Percentiles rank a stretch among this genome's conserved stretches.
These are phyloP conservation scores for Echeveria elegans DNA, from an alignment of 164 flowering plant genomes.

Conservation along the genomic window DNA sequence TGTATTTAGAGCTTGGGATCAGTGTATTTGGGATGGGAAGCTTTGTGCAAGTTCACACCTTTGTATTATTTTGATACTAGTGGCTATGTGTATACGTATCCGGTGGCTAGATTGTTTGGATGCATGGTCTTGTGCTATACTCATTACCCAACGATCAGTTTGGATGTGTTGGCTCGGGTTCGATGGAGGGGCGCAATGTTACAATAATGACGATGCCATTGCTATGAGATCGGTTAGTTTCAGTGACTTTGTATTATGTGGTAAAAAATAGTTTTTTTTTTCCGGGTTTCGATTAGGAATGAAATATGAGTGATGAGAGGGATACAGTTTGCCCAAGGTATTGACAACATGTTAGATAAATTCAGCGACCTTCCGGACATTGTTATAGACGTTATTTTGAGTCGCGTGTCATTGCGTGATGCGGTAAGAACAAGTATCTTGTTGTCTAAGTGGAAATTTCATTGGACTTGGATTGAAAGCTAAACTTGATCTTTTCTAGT, in stretches of 20 bases:
- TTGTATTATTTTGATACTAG: slow-evolving; percentile 71
- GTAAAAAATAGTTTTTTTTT: too few relatives aligned
- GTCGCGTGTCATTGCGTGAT: not conserved
- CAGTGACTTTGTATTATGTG: too few relatives aligned
- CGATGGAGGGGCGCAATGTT: slow-evolving; percentile 47
- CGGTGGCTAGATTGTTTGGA: slow-evolving; percentile 84
- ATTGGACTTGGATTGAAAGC: not conserved
- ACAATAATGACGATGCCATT: too few relatives aligned
- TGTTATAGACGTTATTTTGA: not conserved
- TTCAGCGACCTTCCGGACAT: not conserved
- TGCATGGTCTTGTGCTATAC: too few relatives aligned
- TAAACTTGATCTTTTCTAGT: too few relatives aligned
- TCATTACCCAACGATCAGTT: too few relatives aligned
- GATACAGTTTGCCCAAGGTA: not conserved
- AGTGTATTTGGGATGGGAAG: slow-evolving; percentile 81
- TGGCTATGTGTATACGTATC: slow-evolving; percentile 96
- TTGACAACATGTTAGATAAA: not conserved
- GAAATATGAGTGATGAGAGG: not conserved
- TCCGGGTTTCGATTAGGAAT: too few relatives aligned
- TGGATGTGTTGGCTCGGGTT: slow-evolving; percentile 89
- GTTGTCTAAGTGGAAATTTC: not conserved
- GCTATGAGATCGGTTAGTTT: slow-evolving; percentile 43
- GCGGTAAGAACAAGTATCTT: not conserved
- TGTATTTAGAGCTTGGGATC: too few relatives aligned
- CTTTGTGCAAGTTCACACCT: slow-evolving; percentile 71